Conservation (phyloP, 257 asterid genomes). For the Penstemon barbatus region DNA sequence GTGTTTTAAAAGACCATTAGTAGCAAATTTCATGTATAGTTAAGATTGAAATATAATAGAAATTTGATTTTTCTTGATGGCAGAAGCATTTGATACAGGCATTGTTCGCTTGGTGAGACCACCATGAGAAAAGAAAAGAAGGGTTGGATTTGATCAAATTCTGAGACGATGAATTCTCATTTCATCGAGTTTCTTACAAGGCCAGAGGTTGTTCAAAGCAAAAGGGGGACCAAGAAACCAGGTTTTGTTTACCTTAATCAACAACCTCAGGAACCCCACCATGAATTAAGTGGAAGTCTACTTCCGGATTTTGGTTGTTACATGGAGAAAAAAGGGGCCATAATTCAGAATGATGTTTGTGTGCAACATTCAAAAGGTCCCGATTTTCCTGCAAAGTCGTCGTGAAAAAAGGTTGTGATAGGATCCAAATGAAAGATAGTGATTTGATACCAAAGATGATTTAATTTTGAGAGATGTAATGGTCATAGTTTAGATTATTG, state of each 20-base stretch:
- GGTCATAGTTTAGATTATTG: constrained; percentile 20
- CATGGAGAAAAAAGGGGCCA: constrained; percentile 31
- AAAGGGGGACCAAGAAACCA: constrained; percentile 26
- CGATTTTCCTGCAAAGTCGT: constrained; percentile 43
- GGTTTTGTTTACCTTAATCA: constrained; percentile 22
- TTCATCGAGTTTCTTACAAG: too few relatives aligned
- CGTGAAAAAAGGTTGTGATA: constrained; percentile 43
- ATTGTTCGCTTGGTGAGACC: constrained; percentile 30
- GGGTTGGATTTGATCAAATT: constrained; percentile 16
- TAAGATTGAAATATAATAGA: constrained; percentile 12
- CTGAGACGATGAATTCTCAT: not conserved
- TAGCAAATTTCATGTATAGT: not conserved
- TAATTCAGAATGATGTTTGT: constrained; percentile 31
- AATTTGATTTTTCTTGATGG: constrained; percentile 25
- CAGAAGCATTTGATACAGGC: constrained; percentile 49
- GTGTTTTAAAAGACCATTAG: not conserved
- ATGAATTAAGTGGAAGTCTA: constrained; percentile 39
- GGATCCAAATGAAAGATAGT: too few relatives aligned
- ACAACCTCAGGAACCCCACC: constrained; percentile 39
- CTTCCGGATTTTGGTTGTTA: constrained; percentile 40
- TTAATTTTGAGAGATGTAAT: constrained; percentile 39
- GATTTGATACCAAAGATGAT: constrained; percentile 49
- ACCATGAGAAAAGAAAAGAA: constrained; percentile 28
- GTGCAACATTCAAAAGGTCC: constrained; percentile 43
- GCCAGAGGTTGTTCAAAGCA: constrained; percentile 23